Percentiles rank a stretch among this genome's conserved stretches.
Evolutionary conservation across 169 alveolate species (phyloP).

Genomic region (Cryptosporidium viatorum): DNA sequence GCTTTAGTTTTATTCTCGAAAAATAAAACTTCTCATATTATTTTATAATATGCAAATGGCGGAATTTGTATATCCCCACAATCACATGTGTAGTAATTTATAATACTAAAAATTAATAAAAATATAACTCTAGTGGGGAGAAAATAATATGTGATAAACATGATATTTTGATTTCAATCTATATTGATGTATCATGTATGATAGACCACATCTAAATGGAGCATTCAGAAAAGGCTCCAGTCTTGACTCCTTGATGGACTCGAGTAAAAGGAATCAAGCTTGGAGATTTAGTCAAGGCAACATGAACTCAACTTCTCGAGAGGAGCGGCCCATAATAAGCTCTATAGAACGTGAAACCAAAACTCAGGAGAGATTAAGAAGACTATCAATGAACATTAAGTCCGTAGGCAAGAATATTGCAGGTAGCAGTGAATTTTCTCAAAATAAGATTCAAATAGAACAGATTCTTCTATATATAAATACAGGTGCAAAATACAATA

Average conservation of each 20-base stretch:
- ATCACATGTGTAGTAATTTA: conserved; percentile 21
- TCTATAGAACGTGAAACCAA: conserved; percentile 4
- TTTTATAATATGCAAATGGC: not conserved
- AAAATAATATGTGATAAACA: not conserved
- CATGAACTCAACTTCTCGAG: not conserved
- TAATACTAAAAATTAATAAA: conserved; percentile 3
- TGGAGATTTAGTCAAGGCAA: not conserved
- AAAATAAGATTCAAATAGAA: conserved; percentile 2
- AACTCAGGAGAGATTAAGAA: conserved; percentile 39
- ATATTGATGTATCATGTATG: conserved; percentile 7
- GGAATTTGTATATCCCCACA: conserved; percentile 48
- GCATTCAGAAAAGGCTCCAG: not conserved
- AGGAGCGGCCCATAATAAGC: not conserved
- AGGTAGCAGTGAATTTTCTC: not conserved
- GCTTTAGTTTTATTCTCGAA: not conserved
- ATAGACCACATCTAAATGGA: not conserved
- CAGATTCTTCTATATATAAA: conserved; percentile 44
- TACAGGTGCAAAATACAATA: conserved; percentile 56
- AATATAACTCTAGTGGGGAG: not conserved
- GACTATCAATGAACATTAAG: not conserved
- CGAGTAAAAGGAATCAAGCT: not conserved
- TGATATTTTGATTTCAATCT: not conserved
- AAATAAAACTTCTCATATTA: not conserved
- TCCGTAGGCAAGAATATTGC: not conserved
- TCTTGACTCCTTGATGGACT: not conserved